phyloP scores from a whole-genome alignment of 208 protist species.

The Leishmania tarentolae region DNA sequence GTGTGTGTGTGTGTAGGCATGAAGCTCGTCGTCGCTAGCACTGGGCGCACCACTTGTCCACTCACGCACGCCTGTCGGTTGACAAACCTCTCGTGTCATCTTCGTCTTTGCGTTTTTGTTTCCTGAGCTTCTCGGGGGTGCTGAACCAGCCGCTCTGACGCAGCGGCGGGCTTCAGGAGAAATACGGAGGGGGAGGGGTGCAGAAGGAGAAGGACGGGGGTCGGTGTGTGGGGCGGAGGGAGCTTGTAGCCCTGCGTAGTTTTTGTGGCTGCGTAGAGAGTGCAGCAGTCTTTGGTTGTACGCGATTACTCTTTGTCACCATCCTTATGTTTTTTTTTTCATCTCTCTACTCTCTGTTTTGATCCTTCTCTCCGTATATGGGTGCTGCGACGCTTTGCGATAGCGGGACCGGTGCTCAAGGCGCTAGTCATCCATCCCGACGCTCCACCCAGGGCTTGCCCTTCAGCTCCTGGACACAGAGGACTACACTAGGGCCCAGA shows the following conservation, averaged over 20 bases:
- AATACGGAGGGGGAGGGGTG: background rate
- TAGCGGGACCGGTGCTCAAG: background rate
- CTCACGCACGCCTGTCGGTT: background rate
- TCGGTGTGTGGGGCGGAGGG: too few relatives aligned
- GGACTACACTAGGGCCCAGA: background rate
- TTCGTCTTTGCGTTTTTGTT: background rate
- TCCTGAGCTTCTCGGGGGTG: background rate
- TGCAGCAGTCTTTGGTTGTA: background rate
- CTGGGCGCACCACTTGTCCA: background rate
- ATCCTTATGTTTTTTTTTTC: background rate
- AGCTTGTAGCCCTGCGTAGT: background rate
- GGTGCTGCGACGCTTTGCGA: background rate
- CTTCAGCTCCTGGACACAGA: background rate
- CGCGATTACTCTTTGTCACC: background rate
- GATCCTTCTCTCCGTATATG: background rate
- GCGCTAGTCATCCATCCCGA: background rate
- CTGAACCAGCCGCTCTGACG: background rate
- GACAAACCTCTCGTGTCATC: background rate
- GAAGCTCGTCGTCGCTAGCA: background rate
- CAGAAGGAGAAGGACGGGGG: background rate
- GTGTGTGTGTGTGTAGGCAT: background rate
- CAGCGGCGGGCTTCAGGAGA: background rate
- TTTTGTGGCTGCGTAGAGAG: background rate
- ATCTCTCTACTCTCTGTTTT: background rate
- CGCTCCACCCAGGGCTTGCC: background rate